A percentile compares a stretch with the other conserved stretches of the same genome.
phyloP scores from a whole-genome alignment of 2,329 filamentous ascomycete species.

The Colletotrichum graminicola region DNA sequence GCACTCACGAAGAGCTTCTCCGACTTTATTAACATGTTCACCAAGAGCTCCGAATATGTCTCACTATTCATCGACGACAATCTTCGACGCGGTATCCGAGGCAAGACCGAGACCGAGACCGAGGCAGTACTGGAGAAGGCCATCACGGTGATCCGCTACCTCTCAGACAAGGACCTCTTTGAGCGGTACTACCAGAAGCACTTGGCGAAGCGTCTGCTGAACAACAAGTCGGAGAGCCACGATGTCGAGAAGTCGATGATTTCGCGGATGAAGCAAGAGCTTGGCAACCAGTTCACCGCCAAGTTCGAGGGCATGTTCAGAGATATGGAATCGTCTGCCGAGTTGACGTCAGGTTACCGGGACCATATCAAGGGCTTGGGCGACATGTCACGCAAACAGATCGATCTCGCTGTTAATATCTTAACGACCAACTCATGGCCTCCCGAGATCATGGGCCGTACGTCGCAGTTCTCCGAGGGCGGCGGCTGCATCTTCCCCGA shows the following conservation, averaged over 20 bases:
- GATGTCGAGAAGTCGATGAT: constrained; percentile 98
- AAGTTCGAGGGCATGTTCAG: constrained; percentile 99
- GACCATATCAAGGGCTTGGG: constrained; percentile 69
- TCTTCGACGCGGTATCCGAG: constrained; percentile 92
- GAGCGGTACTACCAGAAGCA: constrained; percentile 99
- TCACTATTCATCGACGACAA: constrained; percentile 98
- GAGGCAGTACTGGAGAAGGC: constrained; percentile 89
- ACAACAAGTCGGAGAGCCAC: constrained; percentile 89
- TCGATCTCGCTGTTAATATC: constrained; percentile 87
- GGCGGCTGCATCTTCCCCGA: constrained; percentile 78
- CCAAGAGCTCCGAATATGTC: constrained; percentile 88
- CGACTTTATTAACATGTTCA: constrained; percentile 93
- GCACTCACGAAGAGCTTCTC: constrained; percentile 88
- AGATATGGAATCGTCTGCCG: constrained; percentile 90
- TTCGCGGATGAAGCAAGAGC: constrained; percentile 94
- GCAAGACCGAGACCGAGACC: constrained; percentile 90
- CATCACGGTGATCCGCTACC: constrained; percentile 86
- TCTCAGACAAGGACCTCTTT: constrained; percentile 93
- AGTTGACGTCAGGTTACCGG: constrained; percentile 83
- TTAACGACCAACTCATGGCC: constrained; percentile 97
- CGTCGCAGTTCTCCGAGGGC: constrained; percentile 63
- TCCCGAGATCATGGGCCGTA: constrained; percentile 82
- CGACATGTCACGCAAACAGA: constrained; percentile 67
- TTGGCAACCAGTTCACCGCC: constrained; percentile 92
- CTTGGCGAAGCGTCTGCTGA: constrained; percentile 85